Base-by-base conservation (phyloP, 2,329 filamentous ascomycete genomes). In the Tolypocladium sp. region DNA sequence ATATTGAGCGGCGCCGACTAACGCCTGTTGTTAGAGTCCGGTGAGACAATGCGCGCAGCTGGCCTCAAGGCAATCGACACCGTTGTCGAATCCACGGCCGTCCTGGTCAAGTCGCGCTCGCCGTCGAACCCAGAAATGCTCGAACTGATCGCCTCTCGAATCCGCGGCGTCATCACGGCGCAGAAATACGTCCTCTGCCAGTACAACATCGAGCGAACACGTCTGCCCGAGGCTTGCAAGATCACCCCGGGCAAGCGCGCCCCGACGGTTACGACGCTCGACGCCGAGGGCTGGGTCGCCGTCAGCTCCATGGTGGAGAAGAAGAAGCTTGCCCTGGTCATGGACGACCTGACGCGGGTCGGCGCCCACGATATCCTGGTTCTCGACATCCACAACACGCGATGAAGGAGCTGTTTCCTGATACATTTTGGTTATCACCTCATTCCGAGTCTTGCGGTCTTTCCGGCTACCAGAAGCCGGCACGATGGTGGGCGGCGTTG, bases 41-140 rank as follows among this genome's bases (percentile, higher is more conserved):
- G 94, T 59, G 93, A 97, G 76, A 99, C 94, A 0, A 99, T 99
- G 94, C 89, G 90, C 69, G 94, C 93, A 25, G 93, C 93, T 51
- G 94, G 94, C 30, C 82, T 99, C 56, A 92, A 92, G 76, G 88
- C 93, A 59, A 97, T 97, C 67, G 92, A 94, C 67, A 99, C 94
- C 2, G 92, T 99, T 33, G 83, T 97, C 57, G 87, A 91, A 59
- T 92, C 89, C 58, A 90, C 88, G 22, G 92, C 94, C 38, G 88
- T 97, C 55, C 83, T 99, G 60, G 92, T 99, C 79, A 93, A 93
- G 78, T 96, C 92, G 49, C 91, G 88, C 71, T 83, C 86, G 59
- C 88, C 92, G 6, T 90, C 88, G 62, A 90, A 96, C 74, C 84
- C 86, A 4, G 85, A 87, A 63, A 80, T 97, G 60, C 88, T 97